phyloP scores from a whole-genome alignment of 2,329 filamentous ascomycete genomes.

The Calcarisporium arbuscula region DNA sequence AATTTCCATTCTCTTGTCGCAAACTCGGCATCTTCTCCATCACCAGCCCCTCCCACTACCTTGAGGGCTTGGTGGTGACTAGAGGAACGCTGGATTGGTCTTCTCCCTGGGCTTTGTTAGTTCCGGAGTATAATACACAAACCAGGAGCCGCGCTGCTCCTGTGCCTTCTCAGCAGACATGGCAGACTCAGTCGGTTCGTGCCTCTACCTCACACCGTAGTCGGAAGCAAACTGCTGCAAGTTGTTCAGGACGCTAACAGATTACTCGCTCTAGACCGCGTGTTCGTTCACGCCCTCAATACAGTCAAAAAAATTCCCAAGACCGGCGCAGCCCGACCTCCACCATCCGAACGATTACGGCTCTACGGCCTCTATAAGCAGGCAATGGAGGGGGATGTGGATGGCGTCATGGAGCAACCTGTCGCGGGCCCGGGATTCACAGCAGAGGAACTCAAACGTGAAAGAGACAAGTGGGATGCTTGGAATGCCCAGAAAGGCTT shows the following conservation, averaged over 20 bases:
- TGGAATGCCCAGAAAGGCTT: slow-evolving; percentile 86
- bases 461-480: slow-evolving; percentile 78
- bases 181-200: slow-evolving; percentile 33
- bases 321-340: slow-evolving; percentile 83
- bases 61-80: too few species aligned
- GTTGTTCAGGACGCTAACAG: slow-evolving; percentile 6
- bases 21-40: too few species aligned
- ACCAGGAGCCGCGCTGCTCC: slow-evolving; percentile 7
- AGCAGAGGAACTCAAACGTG: slow-evolving; percentile 49
- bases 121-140: too few species aligned
- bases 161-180: slow-evolving; percentile 16
- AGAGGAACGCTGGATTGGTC: too few species aligned
- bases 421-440: slow-evolving; percentile 39
- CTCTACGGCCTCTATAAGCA: slow-evolving; percentile 99
- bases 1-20: too few species aligned
- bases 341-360: slow-evolving; percentile 74
- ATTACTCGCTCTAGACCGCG: slow-evolving; percentile 61
- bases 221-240: slow-evolving; percentile 2
- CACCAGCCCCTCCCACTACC: too few species aligned
- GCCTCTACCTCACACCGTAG: not conserved
- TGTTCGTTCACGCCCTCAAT: slow-evolving; percentile 98
- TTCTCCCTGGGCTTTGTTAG: too few species aligned
- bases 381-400: slow-evolving; percentile 96
- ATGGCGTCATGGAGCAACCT: slow-evolving; percentile 86
- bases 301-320: slow-evolving; percentile 97